Evolutionary conservation across 768 basidiomycete species (phyloP), one percentile per base, ranked within the genome.

Genomic region (Porphyrellus cyaneotinctus): DNA sequence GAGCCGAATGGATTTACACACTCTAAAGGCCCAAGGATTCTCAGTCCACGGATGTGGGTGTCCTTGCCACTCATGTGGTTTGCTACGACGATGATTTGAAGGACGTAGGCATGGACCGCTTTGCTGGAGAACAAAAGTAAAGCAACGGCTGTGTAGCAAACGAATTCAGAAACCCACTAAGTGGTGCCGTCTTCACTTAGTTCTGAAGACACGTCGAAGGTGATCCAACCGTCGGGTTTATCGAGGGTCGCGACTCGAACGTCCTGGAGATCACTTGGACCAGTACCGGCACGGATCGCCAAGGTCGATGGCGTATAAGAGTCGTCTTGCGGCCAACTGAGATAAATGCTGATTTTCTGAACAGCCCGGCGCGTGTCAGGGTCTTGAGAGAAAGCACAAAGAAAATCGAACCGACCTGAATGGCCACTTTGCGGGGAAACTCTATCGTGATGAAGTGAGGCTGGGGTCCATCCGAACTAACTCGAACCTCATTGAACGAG

Each of bases 41-140:
- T 83, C 36, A 98, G 70, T 4, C 95, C 95, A 13, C 97, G 83
- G 17, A 99, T 90, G 72, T 99, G 97, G 10, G 97, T 98, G 70
- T 99, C 97, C 67, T 98, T 98, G 7, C 97, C 97, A 61, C 95
- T 97, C 86, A 97, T 88, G 65, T 98, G 94, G 65, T 98, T 99
- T 20, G 88, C 84, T 14, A 93, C 77, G 44, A 99, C 81, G 53
- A 95, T 86, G 38, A 98, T 78, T 67, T 98, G 93, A 3, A 99
- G 71, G 11, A 97, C 82, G 63, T 95, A 94, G 2, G 91, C 90
- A 58, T 88, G 83, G 13, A 97, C 81, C 0, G 93, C 88, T 66
- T 87, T 91, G 52, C 94, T 95, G 62, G 35, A 23, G 15, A 24
- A 48, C 20, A 41, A 13, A 26, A 26, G 51, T 43, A 23, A 20